Base-by-base conservation (phyloP, 1,284 basidiomycete genomes). In the Rhodotorula sp. region DNA sequence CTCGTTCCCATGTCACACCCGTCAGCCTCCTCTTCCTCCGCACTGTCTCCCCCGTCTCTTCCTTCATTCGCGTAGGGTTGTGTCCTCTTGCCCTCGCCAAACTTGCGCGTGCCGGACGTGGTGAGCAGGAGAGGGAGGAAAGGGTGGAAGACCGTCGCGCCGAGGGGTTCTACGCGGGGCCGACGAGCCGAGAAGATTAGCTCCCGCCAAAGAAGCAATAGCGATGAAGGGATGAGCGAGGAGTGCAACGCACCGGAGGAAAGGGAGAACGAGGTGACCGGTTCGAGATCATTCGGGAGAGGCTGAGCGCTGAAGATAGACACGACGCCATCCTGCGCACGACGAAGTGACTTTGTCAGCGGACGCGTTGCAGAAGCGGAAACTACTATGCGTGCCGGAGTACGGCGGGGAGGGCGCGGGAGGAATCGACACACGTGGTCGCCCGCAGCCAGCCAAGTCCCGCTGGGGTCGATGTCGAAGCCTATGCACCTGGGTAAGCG, bases 391-490 rank as follows among this genome's bases (percentile, higher is more conserved):
- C n/a, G n/a, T n/a, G n/a, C n/a, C n/a, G n/a, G n/a, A n/a, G n/a
- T n/a, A n/a, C n/a, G n/a, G n/a, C n/a, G n/a, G n/a, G n/a, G n/a
- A n/a, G n/a, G n/a, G 37, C 12, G 15, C 27, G 50, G 6, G 17
- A 1, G 10, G 7, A 29, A 34, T 10, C n/a, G 25, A 50, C n/a
- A 17, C 25, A 91, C 92, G 84, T 90, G 86, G 79, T 89, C 88
- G 2, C 93, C 94, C 1, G 86, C 83, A 39, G 85, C 85, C 36
- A 96, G 78, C 83, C 87, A 89, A 56, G 83, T 84, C 1, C 93
- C 93, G 63, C 85, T 84, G 25, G 86, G 78, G 79, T 96, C 92
- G 0, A 95, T 80, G 75, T 92, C 91, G 78, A 96, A 95, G 37
- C 83, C 81, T 61, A n/a, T n/a, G n/a, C 66, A 55, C n/a, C n/a